These are phyloP conservation scores for Solanum virginianum DNA, from an alignment of 257 asterid genomes.

Conservation along the genomic window DNA sequence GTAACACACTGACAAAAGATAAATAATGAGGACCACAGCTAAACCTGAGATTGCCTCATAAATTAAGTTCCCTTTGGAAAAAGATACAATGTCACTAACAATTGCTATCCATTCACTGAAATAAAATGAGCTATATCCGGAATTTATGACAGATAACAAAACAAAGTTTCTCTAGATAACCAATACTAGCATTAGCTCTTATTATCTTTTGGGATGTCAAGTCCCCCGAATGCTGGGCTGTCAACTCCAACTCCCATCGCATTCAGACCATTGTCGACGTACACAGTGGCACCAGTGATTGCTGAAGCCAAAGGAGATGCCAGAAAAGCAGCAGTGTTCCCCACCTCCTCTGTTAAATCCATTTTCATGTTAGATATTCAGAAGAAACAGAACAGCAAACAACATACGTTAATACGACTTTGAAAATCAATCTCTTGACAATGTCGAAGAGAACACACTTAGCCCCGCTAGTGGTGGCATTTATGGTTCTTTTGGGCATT, in stretches of 20 bases:
- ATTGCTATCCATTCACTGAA: background rate
- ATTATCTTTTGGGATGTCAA: conserved; percentile 42
- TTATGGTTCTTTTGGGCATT: background rate
- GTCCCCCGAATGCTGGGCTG: conserved; percentile 58
- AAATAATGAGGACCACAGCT: background rate
- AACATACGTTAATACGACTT: background rate
- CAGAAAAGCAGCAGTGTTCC: conserved; percentile 75
- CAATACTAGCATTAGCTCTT: conserved; percentile 3
- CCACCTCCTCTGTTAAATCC: conserved; percentile 61
- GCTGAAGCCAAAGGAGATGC: conserved; percentile 79
- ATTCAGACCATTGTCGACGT: conserved; percentile 70
- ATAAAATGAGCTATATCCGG: background rate
- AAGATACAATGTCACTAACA: background rate
- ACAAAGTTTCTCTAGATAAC: background rate
- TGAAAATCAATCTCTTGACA: background rate
- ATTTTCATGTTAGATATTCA: background rate
- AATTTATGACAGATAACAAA: background rate
- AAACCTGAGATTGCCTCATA: background rate
- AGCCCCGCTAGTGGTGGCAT: background rate
- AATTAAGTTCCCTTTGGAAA: background rate
- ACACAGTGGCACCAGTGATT: conserved; percentile 62
- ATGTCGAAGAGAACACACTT: background rate
- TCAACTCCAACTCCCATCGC: conserved; percentile 89
- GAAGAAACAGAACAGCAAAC: background rate
- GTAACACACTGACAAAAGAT: background rate